Percentiles rank a stretch among this genome's conserved stretches.
phyloP scores from a whole-genome alignment of 345 rosid species.

The Lepidium sativum region DNA sequence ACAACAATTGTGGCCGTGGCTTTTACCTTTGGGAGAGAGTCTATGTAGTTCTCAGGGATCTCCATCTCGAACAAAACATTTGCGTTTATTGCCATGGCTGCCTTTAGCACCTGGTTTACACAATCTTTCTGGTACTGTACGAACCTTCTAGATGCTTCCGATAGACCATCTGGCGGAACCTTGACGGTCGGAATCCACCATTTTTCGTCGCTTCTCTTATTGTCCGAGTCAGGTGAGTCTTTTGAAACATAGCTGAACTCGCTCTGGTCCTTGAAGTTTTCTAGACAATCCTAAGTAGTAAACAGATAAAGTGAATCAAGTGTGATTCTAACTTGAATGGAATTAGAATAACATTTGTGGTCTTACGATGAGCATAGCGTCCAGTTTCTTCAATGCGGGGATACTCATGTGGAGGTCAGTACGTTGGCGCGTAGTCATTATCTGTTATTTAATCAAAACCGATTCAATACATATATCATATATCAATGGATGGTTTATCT shows the following conservation, averaged over 20 bases:
- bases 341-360: neutral
- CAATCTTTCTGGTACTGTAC: conserved; percentile 73
- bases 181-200: conserved; percentile 90
- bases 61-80: conserved; percentile 74
- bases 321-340: neutral
- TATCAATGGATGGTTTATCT: neutral
- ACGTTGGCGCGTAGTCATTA: conserved; percentile 68
- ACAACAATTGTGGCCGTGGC: neutral
- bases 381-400: conserved; percentile 76
- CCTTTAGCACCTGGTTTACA: conserved; percentile 73
- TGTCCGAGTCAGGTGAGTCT: conserved; percentile 59
- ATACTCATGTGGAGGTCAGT: conserved; percentile 76
- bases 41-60: conserved; percentile 78
- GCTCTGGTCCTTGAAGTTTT: conserved; percentile 66
- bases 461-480: neutral
- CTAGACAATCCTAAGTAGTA: conserved; percentile 61
- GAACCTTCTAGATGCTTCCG: conserved; percentile 58
- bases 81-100: conserved; percentile 89
- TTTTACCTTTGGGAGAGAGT: conserved; percentile 75
- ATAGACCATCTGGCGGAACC: conserved; percentile 69
- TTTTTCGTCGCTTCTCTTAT: conserved; percentile 70
- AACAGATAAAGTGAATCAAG: neutral
- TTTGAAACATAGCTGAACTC: conserved; percentile 72
- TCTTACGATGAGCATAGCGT: conserved; percentile 74
- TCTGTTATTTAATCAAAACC: conserved; percentile 26